Evolutionary conservation across 345 rosid genomes (phyloP), one percentile per base, ranked within the genome.

Genomic region (Sonneratia alba): DNA sequence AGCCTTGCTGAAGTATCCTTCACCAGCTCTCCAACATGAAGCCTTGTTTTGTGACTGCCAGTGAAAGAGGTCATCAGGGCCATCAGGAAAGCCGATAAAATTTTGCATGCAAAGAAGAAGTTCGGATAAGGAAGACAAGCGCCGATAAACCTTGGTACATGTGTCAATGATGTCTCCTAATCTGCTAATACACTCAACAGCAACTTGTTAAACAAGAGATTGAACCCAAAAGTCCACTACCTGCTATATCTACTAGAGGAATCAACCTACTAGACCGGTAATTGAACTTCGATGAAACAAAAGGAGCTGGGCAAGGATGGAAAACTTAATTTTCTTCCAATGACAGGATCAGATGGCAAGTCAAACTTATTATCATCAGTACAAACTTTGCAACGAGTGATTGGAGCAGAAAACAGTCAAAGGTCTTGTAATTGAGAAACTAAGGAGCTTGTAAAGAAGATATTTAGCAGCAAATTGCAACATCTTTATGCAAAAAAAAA

Each of bases 1-100:
- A 95, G 96, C 79, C 81, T 95, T 69, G 91, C 89, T 14, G 97
- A 85, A 68, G 99, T 90, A 68, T 92, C 97, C 82, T 92, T 95
- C 83, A 95, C 99, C 59, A 95, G 66, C 71, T 89, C 86, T 78
- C 93, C 96, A 53, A 92, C 90, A 84, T 87, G 86, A 36, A 86
- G 76, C 76, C 97, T 87, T 63, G 96, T 90, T 86, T 89, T 92
- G 79, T 86, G 97, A 82, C 99, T 95, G 82, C 71, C 57, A 73
- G 40, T 51, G 36, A 75, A 77, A 51, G 71, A 57, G 27, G 18
- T 10, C 66, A 62, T 62, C 18, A 15, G 16, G 38, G 66, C 32
- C 66, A 62, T n/a, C 11, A 62, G 38, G 18, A 62, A 62, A 15
- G 27, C 37, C 11, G 37, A 8, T n/a, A 57, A 57, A 32, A 57